phyloP scores from a whole-genome alignment of 2,329 filamentous ascomycete genomes.

The Microdochium nivale region DNA sequence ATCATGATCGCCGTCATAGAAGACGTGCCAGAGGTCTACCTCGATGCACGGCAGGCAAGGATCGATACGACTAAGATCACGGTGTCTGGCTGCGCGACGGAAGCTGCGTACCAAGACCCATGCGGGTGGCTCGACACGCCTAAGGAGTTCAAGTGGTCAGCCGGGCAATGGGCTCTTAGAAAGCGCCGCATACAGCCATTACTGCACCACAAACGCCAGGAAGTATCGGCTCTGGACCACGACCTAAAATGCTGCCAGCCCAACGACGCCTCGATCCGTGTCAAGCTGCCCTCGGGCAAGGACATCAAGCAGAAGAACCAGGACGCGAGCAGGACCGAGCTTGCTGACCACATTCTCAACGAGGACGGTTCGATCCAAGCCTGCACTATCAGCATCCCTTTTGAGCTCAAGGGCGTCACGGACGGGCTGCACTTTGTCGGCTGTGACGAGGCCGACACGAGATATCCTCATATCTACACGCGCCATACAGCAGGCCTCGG shows the following conservation, averaged over 20 bases:
- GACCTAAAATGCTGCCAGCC: slow-evolving; percentile 47
- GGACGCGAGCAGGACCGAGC: slow-evolving; percentile 25
- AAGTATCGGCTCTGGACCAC: slow-evolving; percentile 46
- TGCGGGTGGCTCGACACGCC: slow-evolving; percentile 59
- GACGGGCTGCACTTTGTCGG: slow-evolving; percentile 93
- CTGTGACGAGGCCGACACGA: slow-evolving; percentile 65
- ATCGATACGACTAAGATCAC: slow-evolving; percentile 46
- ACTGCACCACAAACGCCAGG: slow-evolving; percentile 39
- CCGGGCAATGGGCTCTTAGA: slow-evolving; percentile 69
- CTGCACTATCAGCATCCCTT: slow-evolving; percentile 58
- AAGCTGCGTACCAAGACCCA: slow-evolving; percentile 50
- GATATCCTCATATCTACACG: slow-evolving; percentile 90
- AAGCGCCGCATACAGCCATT: slow-evolving; percentile 55
- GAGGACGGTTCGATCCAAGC: slow-evolving; percentile 27
- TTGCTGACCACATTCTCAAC: slow-evolving; percentile 23
- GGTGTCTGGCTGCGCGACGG: slow-evolving; percentile 35
- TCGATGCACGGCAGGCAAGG: slow-evolving; percentile 55
- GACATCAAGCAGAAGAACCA: slow-evolving; percentile 19
- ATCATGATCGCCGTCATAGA: slow-evolving; percentile 63
- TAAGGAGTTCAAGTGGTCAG: slow-evolving; percentile 49
- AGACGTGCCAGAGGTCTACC: slow-evolving; percentile 46
- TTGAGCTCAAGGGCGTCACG: slow-evolving; percentile 63
- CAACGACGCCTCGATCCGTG: slow-evolving; percentile 40
- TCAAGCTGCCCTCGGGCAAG: slow-evolving; percentile 27
- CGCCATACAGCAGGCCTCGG: slow-evolving; percentile 72